These are phyloP conservation scores for Diplodia corticola DNA, from an alignment of 2,329 filamentous ascomycete species.

Conservation along the genomic window DNA sequence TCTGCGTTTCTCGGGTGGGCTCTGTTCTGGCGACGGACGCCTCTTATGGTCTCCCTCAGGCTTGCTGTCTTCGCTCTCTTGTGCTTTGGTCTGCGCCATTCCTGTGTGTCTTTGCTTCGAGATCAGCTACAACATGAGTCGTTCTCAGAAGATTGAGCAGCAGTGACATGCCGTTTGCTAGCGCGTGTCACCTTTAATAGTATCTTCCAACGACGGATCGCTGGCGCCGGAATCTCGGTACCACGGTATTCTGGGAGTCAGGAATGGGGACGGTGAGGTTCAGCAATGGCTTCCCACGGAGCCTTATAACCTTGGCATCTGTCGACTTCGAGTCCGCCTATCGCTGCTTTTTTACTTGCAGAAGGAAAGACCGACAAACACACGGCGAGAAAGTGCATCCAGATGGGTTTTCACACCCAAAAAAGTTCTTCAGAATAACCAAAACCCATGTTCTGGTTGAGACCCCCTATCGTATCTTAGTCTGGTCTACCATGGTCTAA, in stretches of 20 bases:
- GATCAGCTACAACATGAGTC: not conserved
- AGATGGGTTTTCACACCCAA: too few relatives aligned
- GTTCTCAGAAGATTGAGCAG: not conserved
- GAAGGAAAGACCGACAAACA: not conserved
- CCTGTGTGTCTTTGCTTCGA: not conserved
- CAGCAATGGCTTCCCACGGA: not conserved
- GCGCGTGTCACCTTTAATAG: not conserved
- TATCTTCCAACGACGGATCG: not conserved
- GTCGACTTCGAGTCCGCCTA: too few relatives aligned
- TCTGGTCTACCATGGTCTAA: not conserved
- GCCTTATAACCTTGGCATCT: not conserved
- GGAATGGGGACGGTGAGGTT: not conserved
- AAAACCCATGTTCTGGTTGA: not conserved
- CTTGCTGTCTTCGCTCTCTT: not conserved
- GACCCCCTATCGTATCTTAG: not conserved
- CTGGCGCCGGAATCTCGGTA: not conserved
- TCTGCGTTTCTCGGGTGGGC: not conserved
- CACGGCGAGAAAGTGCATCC: not conserved
- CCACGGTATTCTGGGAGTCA: not conserved
- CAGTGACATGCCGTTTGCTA: not conserved
- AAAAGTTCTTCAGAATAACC: too few relatives aligned
- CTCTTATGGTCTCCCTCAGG: not conserved
- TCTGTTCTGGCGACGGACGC: not conserved
- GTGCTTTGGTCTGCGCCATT: not conserved
- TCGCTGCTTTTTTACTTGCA: too few relatives aligned